phyloP scores from a whole-genome alignment of 306 rosid species.

The Mimosa bimucronata region DNA sequence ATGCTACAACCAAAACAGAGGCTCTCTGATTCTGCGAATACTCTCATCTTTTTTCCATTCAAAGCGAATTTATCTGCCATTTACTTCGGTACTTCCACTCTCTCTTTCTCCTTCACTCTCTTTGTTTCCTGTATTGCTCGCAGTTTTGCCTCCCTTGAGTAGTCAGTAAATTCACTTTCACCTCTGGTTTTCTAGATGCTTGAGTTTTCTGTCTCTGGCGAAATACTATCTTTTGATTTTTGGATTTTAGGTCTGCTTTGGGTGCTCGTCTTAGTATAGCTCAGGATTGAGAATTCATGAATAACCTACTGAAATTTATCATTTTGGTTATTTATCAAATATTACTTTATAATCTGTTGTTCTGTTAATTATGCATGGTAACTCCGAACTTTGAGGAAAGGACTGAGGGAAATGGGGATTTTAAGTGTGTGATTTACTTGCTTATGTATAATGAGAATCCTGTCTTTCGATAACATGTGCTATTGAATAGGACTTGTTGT shows the following conservation, averaged over 20 bases:
- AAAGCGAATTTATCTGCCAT: background rate
- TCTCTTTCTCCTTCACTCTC: background rate
- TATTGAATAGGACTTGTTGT: background rate
- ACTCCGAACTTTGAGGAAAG: background rate
- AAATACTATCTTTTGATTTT: slow-evolving; percentile 40
- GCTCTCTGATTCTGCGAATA: background rate
- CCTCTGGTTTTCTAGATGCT: slow-evolving; percentile 36
- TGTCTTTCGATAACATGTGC: background rate
- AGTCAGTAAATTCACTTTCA: slow-evolving; percentile 33
- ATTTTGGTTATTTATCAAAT: background rate
- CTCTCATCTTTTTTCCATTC: slow-evolving; percentile 17
- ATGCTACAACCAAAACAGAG: background rate
- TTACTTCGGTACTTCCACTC: slow-evolving; percentile 8
- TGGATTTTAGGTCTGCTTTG: slow-evolving; percentile 29
- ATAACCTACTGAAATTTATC: slow-evolving; percentile 34
- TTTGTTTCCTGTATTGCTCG: background rate
- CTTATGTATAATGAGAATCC: background rate
- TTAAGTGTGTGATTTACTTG: background rate
- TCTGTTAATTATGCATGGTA: background rate
- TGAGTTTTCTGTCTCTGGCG: slow-evolving; percentile 36
- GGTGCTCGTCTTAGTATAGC: slow-evolving; percentile 11
- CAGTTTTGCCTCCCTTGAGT: background rate
- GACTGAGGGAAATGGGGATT: background rate
- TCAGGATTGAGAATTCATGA: slow-evolving; percentile 16
- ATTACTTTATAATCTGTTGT: slow-evolving; percentile 8